Base-by-base conservation (phyloP, 2,329 filamentous ascomycete species). In the Diplodia mutila region DNA sequence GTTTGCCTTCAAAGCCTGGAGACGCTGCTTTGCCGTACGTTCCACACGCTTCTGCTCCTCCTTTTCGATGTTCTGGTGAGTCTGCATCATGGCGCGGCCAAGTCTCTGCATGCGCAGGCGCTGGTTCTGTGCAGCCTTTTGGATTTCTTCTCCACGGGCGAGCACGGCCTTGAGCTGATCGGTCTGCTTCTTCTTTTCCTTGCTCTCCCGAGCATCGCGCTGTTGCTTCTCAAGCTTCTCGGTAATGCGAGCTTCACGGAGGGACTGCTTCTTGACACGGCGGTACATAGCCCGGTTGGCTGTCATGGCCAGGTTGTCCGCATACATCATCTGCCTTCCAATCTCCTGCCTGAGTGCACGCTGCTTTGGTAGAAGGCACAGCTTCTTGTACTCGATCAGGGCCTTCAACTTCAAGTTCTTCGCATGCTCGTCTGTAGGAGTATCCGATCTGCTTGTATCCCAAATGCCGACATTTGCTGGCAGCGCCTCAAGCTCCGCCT, bases 211-310 rank as follows among this genome's bases (percentile, higher is more conserved):
- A 51, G 94, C 94, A 79, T 98, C 94, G 67, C 95, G 92, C 78
- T 99, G 95, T 79, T 99, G 94, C 83, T 98, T 98, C 87, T 99
- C 95, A 1, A 99, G 88, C 81, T 97, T 99, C 86, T 99, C 95
- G 0, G 95, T 99, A 72, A 99, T 96, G 67, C 94, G 91, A 67
- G 95, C 95, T 81, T 99, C 95, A 42, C 94, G 90, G 61, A 98
- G 86, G 61, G 91, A 97, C 80, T 97, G 94, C 83, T 97, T 98
- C 90, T 99, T 99, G 84, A 95, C 91, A 61, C 95, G 90, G 42
- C 95, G 91, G 79, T 97, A 97, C 75, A 90, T 87, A 65, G 91
- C 90, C 61, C 95, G 90, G 77, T 99, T 99, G 0, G 94, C 94
- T 1, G 94, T 97, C 92, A 97, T 97, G 53, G 94, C 94, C 32